These are phyloP conservation scores for Lunularia cruciata DNA, from an alignment of 225 moss, liverwort and hornwort species.

Conservation along the genomic window DNA sequence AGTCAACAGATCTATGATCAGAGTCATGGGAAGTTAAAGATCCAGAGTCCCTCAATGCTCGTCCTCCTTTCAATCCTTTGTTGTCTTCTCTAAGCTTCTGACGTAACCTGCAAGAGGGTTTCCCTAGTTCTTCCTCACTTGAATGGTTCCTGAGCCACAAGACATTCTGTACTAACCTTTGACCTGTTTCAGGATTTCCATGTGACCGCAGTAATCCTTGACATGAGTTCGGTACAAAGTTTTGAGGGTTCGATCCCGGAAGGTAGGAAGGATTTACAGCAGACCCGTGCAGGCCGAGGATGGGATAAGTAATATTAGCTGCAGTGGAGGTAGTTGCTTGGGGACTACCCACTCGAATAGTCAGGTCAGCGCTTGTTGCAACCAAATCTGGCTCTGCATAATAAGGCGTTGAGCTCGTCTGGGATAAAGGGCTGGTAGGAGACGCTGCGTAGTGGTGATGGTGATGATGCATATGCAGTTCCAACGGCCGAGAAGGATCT, in stretches of 20 bases:
- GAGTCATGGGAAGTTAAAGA: not conserved
- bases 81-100: conserved; percentile 22
- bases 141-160: conserved; percentile 45
- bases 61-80: conserved; percentile 6
- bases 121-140: conserved; percentile 24
- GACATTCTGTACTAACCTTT: conserved; percentile 34
- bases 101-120: not conserved
- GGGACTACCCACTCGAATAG: conserved; percentile 28
- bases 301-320: conserved; percentile 19
- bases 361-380: conserved; percentile 25
- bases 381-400: conserved; percentile 26
- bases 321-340: conserved; percentile 17
- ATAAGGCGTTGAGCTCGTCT: conserved; percentile 24
- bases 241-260: conserved; percentile 6
- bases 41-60: conserved; percentile 1
- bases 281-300: conserved; percentile 29
- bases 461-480: conserved; percentile 57
- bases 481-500: conserved; percentile 38
- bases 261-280: conserved; percentile 14
- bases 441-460: conserved; percentile 54
- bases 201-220: conserved; percentile 18
- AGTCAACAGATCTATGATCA: conserved; percentile 14
- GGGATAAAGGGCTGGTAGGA: conserved; percentile 36
- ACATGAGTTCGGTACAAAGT: conserved; percentile 23
- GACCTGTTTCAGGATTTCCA: conserved; percentile 29